phyloP scores from a whole-genome alignment of 179 eudicot species.

The Vitellaria paradoxa region DNA sequence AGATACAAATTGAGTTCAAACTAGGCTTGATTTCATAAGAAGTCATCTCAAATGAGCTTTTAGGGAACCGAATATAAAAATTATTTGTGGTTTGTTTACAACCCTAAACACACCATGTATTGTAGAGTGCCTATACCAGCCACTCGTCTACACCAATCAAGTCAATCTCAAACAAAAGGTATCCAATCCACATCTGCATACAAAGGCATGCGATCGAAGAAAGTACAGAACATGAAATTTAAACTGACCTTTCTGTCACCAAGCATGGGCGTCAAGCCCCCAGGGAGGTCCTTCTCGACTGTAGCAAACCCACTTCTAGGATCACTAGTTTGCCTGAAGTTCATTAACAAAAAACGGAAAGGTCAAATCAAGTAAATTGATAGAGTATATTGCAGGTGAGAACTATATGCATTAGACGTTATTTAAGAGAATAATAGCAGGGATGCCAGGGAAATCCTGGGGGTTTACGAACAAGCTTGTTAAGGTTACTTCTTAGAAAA shows the following conservation, averaged over 20 bases:
- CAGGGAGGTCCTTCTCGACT: conserved; percentile 85
- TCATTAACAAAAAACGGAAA: neutral
- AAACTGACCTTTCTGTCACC: conserved; percentile 84
- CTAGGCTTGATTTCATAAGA: too few species aligned
- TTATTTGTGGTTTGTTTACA: too few species aligned
- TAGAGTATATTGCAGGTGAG: neutral
- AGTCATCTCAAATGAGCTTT: too few species aligned
- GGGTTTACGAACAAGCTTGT: neutral
- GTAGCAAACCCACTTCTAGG: conserved; percentile 94
- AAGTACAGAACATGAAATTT: neutral
- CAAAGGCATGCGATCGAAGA: too few species aligned
- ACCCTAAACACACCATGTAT: too few species aligned
- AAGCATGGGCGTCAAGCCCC: conserved; percentile 97
- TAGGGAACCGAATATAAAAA: too few species aligned
- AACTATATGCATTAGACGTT: neutral
- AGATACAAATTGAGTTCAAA: too few species aligned
- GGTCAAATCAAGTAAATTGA: neutral
- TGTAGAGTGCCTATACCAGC: neutral
- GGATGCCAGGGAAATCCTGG: neutral
- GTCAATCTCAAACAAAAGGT: neutral
- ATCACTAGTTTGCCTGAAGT: conserved; percentile 87
- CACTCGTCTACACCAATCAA: neutral
- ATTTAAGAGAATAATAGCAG: too few species aligned
- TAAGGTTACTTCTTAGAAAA: neutral
- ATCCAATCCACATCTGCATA: neutral